phyloP scores from a whole-genome alignment of 345 rosid species.

The Hirschfeldia incana region DNA sequence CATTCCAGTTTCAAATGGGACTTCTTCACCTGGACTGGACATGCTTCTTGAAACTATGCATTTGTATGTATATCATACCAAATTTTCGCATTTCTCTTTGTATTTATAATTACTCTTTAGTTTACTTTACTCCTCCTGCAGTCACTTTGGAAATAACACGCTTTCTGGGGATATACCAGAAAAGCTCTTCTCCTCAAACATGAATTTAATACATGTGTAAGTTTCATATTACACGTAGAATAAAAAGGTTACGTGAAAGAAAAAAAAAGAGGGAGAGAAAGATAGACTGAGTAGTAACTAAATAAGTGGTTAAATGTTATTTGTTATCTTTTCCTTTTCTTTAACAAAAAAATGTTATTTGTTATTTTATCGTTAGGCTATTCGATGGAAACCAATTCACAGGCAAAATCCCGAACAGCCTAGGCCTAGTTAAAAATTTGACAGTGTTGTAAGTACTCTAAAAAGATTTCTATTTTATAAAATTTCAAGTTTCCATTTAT shows the following conservation, averaged over 20 bases:
- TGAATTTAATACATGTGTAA: constrained; percentile 80
- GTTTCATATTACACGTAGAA: constrained; percentile 19
- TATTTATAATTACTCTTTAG: not conserved
- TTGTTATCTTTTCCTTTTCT: no score
- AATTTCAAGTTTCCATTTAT: not conserved
- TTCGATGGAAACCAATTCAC: constrained; percentile 67
- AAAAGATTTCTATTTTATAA: not conserved
- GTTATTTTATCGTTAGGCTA: constrained; percentile 47
- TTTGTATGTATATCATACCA: constrained; percentile 50
- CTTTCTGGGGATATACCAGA: constrained; percentile 66
- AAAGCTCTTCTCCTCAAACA: constrained; percentile 59
- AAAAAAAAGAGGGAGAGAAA: not conserved
- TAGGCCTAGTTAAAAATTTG: constrained; percentile 58
- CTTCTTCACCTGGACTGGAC: constrained; percentile 73
- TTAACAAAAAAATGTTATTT: not conserved
- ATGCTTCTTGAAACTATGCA: constrained; percentile 61
- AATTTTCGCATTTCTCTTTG: constrained; percentile 5
- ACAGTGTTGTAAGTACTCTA: constrained; percentile 67
- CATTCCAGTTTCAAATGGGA: constrained; percentile 75
- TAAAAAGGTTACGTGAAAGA: not conserved
- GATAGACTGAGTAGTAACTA: not conserved
- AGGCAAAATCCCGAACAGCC: constrained; percentile 62
- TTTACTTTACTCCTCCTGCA: constrained; percentile 26
- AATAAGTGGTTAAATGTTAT: not conserved
- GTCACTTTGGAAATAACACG: constrained; percentile 75